These are phyloP conservation scores for Chlorella sp. DNA, from an alignment of 139 green algal genomes.

Conservation along the genomic window DNA sequence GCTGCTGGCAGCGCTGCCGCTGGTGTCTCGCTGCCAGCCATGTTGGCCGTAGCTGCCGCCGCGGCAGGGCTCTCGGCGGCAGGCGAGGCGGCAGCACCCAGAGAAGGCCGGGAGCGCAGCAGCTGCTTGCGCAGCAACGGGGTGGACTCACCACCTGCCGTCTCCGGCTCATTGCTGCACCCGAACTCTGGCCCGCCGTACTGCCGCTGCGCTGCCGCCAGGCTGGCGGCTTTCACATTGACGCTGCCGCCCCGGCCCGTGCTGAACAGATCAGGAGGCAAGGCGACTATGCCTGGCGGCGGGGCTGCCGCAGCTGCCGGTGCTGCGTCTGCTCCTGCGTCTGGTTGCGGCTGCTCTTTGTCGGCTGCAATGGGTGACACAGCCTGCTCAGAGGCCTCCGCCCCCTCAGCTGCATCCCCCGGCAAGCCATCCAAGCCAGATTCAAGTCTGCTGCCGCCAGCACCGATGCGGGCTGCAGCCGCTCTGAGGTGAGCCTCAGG, in stretches of 20 bases:
- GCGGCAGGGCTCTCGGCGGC: neutral
- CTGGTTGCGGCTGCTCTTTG: neutral
- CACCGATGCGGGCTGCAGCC: neutral
- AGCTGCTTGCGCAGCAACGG: constrained; percentile 27
- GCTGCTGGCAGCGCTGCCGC: neutral
- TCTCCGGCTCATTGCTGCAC: too few species aligned
- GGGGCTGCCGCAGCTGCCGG: neutral
- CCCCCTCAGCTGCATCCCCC: too few species aligned
- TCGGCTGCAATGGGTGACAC: too few species aligned
- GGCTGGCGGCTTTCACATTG: neutral
- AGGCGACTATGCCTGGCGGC: neutral
- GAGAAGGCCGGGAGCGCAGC: neutral
- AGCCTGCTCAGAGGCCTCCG: neutral
- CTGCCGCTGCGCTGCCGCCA: neutral
- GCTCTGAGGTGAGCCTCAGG: too few species aligned
- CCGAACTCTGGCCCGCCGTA: neutral
- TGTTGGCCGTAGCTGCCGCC: neutral
- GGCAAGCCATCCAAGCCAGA: too few species aligned
- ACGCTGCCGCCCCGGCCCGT: neutral
- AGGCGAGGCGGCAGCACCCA: neutral
- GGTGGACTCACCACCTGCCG: neutral
- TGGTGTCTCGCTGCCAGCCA: neutral
- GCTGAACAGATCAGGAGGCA: neutral
- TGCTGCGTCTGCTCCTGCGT: neutral
- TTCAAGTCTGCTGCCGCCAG: neutral